Evolutionary conservation across 169 alveolate genomes (phyloP).

Genomic region (Plasmodium ovale): DNA sequence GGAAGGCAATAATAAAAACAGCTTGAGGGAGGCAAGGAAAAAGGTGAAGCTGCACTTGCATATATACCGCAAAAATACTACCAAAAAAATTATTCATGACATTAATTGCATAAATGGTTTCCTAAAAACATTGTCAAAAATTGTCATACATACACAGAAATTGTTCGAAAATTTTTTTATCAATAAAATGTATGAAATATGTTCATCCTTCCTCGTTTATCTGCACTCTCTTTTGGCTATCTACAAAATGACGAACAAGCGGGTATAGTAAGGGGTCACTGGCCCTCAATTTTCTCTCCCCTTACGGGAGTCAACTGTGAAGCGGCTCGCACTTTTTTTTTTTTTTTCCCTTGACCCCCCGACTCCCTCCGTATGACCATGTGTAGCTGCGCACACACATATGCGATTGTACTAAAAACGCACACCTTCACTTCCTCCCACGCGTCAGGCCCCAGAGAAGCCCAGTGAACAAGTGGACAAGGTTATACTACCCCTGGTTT

Average conservation of each 20-base stretch:
- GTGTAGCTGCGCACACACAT: not conserved
- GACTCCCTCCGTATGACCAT: not conserved
- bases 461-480: conserved; percentile 75
- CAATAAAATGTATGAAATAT: conserved; percentile 69
- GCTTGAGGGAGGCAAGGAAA: conserved; percentile 15
- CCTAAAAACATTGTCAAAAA: conserved; percentile 42
- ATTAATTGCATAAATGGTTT: conserved; percentile 63
- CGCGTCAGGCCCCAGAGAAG: conserved; percentile 34
- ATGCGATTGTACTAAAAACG: too few species aligned
- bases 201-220: conserved; percentile 67
- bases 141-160: conserved; percentile 42
- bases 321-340: too few species aligned
- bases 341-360: too few species aligned
- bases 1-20: conserved; percentile 48
- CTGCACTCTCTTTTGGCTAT: conserved; percentile 63
- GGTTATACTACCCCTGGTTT: conserved; percentile 50
- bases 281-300: too few species aligned
- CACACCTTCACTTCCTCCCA: not conserved
- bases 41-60: conserved; percentile 21
- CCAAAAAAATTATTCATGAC: conserved; percentile 21
- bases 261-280: conserved; percentile 17
- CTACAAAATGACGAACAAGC: conserved; percentile 70
- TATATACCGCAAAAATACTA: conserved; percentile 40
- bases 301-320: too few species aligned
- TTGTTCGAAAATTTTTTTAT: conserved; percentile 49